Percentiles rank a stretch among this genome's conserved stretches.
Conservation (phyloP, 768 basidiomycete species). For the Hemileccinum rubropunctum region DNA sequence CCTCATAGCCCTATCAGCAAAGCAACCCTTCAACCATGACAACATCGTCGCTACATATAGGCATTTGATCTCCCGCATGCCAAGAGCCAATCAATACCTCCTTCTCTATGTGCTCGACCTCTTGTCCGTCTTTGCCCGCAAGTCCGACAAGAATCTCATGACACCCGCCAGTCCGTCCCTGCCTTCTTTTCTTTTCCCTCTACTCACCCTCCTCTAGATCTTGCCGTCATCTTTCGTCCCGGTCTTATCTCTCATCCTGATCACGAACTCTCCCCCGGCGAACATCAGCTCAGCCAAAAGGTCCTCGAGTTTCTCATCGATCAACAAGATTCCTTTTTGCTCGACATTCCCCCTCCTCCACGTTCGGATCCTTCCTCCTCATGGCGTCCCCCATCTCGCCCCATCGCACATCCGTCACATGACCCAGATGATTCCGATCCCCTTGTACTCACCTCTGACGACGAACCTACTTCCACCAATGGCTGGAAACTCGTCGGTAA, state of each 20-base stretch:
- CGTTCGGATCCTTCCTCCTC: conserved; percentile 29
- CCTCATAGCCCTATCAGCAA: conserved; percentile 44
- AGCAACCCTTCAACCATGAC: conserved; percentile 64
- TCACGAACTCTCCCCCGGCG: conserved; percentile 82
- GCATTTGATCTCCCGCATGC: conserved; percentile 78
- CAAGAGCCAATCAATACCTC: conserved; percentile 91
- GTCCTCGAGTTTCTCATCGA: conserved; percentile 95
- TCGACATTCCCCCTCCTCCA: conserved; percentile 78
- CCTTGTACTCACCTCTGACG: conserved; percentile 44
- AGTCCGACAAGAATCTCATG: conserved; percentile 93
- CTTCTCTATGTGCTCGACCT: conserved; percentile 95
- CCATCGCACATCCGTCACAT: conserved; percentile 8
- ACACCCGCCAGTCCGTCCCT: conserved; percentile 78
- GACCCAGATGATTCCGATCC: conserved; percentile 47
- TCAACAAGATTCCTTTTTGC: conserved; percentile 94
- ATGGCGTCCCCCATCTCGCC: conserved; percentile 26
- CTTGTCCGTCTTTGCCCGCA: conserved; percentile 90
- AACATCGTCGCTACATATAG: conserved; percentile 80
- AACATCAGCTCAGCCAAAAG: conserved; percentile 83
- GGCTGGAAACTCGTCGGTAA: conserved; percentile 54
- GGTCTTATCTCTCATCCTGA: conserved; percentile 87
- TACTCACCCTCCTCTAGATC: conserved; percentile 49
- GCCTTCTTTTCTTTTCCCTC: background rate
- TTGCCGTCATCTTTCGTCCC: conserved; percentile 96
- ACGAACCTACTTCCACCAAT: conserved; percentile 44